Base-by-base conservation (phyloP, 257 asterid genomes). In the Solanum tarapatanum region DNA sequence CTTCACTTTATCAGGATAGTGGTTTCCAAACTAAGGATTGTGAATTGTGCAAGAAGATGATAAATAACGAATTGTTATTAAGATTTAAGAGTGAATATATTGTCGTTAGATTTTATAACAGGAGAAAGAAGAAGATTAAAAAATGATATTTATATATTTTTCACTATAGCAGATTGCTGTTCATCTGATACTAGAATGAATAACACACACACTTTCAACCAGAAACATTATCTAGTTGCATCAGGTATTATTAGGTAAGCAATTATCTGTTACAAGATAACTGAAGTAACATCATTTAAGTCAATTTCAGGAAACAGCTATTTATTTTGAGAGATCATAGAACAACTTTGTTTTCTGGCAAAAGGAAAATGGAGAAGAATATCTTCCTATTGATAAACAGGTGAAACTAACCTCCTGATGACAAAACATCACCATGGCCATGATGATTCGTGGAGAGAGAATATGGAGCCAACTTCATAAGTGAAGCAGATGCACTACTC, bases 401-500 rank as follows among this genome's bases (percentile, higher is more conserved):
- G 36, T 17, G 68, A 82, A 24, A 28, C 85, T 82, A 30, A 95
- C 98, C 94, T 93, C 92, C 98, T 60, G 91, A 87, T 83, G 89
- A 89, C 91, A 91, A 73, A 91, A 85, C 83, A 83, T 91, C 91
- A 91, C 82, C 87, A 87, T 76, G 96, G 75, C 91, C 91, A 33
- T 33, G 91, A 84, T 89, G 93, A 91, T 88, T 92, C 79, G 90
- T 87, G 60, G 93, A 82, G 84, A 90, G 82, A 85, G 94, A 89
- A 94, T 92, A 93, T 84, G 93, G 89, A 91, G 90, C 93, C 92
- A 91, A 64, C 37, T 89, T 92, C 88, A 89, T 51, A 74, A 94
- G 88, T 82, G 97, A 93, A 87, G 97, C 90, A 87, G 95, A 89
- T 75, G 90, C 86, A 90, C 85, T 88, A 90, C 86, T 91, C 93